Base-by-base conservation (phyloP, 805 yeast species). In the Blastobotrys americana region DNA sequence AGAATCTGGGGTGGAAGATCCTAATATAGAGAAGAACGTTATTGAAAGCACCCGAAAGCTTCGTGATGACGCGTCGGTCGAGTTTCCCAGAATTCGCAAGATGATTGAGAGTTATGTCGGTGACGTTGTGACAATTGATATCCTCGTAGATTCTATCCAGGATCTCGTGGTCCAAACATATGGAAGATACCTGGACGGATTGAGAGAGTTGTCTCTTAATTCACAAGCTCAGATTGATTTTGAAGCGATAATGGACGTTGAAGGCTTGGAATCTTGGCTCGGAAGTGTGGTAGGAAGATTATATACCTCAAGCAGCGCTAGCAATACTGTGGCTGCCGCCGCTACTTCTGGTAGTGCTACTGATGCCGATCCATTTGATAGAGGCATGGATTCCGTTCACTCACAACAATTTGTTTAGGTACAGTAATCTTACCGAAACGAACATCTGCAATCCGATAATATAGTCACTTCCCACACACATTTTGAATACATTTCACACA, bases 91-190 rank as follows among this genome's bases (percentile, higher is more conserved):
- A 25, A 60, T 81, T 34, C 69, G 75, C 47, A 60, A 67, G 1
- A 74, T 78, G 50, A 73, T 83, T 28, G 60, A 64, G 22, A 54
- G 63, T n/a, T 82, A 76, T 55, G 71, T 86, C 41, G 63, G 66
- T 8, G 93, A 87, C 53, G 47, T 48, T 5, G 73, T 72, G 19
- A 73, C 80, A 10, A 64, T 72, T 3, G 67, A 65, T 15, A 69
- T 74, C 45, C 62, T 82, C 42, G 60, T 82, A 35, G 85, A 81
- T 55, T 84, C 87, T 9, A 69, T 80, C 23, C 82, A 78, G 55
- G 84, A 81, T 47, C 68, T 76, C 35, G 68, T 84, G 5, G 59
- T 76, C 15, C 73, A 72, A 40, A 69, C 72, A 13, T 87, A 86
- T 58, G 80, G 76, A 42, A 60, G 60, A 13, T 81, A 74, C 55